Evolutionary conservation across 352 stramenopile genomes (phyloP).

Genomic region (Albugo laibachii): DNA sequence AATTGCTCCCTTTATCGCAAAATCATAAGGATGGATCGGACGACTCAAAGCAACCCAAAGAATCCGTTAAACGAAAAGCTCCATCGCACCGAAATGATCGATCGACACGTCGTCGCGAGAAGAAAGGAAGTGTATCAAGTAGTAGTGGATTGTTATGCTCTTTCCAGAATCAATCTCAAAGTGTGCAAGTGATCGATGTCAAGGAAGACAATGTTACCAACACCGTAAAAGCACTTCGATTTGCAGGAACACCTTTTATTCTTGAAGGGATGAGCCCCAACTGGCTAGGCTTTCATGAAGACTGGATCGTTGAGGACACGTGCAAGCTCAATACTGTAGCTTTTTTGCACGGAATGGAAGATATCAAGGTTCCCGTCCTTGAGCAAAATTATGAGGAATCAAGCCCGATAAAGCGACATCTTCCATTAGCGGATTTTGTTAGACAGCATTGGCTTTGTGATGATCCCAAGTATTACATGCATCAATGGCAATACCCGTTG

Average conservation of each 20-base stretch:
- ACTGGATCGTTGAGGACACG: constrained; percentile 38
- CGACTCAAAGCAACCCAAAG: too few species aligned
- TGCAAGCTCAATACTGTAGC: constrained; percentile 22
- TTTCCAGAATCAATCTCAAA: constrained; percentile 1
- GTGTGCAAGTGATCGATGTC: constrained; percentile 47
- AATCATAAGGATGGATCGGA: too few species aligned
- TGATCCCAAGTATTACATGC: constrained; percentile 78
- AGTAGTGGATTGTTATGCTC: too few species aligned
- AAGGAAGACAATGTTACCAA: constrained; percentile 26
- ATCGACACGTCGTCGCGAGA: too few species aligned
- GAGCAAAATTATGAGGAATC: constrained; percentile 61
- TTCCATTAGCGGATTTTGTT: constrained; percentile 50
- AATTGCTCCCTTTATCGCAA: too few species aligned
- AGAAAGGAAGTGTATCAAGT: too few species aligned
- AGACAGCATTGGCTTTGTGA: constrained; percentile 67
- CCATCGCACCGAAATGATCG: too few species aligned
- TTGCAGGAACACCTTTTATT: constrained; percentile 47
- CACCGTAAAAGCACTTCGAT: constrained; percentile 34
- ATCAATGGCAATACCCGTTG: constrained; percentile 91
- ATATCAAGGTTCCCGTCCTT: constrained; percentile 58
- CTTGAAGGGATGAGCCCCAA: constrained; percentile 27
- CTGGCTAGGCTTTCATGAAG: constrained; percentile 43
- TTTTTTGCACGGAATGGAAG: constrained; percentile 47
- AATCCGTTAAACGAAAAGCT: too few species aligned
- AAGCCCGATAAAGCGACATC: constrained; percentile 55